Evolutionary conservation across 1,139 yeast species (phyloP).

Genomic region (Magnusiomyces paraingens): DNA sequence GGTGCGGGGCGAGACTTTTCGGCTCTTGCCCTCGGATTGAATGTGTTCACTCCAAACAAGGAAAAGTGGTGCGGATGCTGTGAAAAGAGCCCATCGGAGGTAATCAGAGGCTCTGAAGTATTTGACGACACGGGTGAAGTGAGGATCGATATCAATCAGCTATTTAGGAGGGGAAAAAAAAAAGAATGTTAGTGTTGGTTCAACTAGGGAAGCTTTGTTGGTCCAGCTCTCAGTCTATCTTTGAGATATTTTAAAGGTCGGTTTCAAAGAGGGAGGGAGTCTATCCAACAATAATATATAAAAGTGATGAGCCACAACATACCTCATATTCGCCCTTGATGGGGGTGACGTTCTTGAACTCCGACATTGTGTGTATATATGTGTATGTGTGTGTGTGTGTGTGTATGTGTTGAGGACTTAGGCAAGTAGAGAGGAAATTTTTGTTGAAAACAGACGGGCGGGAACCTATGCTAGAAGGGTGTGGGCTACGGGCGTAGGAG

Average conservation of each 20-base stretch:
- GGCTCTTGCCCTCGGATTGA: slow-evolving; percentile 47
- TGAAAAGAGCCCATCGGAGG: slow-evolving; percentile 53
- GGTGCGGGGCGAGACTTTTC: slow-evolving; percentile 51
- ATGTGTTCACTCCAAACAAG: slow-evolving; percentile 53
- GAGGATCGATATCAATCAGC: slow-evolving; percentile 74
- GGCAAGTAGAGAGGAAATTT: background rate
- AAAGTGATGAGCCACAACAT: too few relatives aligned
- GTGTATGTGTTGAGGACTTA: background rate
- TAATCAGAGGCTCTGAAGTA: slow-evolving; percentile 69
- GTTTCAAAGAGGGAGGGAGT: too few relatives aligned
- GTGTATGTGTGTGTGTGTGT: background rate
- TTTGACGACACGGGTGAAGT: slow-evolving; percentile 61
- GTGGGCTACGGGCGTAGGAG: background rate
- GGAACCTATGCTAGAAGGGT: background rate
- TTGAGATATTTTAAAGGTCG: background rate
- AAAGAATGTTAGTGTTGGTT: background rate
- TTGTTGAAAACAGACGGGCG: background rate
- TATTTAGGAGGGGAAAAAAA: slow-evolving; percentile 13
- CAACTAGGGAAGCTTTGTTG: background rate
- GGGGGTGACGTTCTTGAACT: slow-evolving; percentile 15
- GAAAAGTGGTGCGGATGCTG: slow-evolving; percentile 60
- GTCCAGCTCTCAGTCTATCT: too few relatives aligned
- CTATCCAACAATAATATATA: too few relatives aligned
- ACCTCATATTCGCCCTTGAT: slow-evolving; percentile 16
- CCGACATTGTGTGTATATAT: slow-evolving; percentile 10